These are phyloP conservation scores for Penicillium sp. DNA, from an alignment of 2,329 filamentous ascomycete genomes.

Conservation along the genomic window DNA sequence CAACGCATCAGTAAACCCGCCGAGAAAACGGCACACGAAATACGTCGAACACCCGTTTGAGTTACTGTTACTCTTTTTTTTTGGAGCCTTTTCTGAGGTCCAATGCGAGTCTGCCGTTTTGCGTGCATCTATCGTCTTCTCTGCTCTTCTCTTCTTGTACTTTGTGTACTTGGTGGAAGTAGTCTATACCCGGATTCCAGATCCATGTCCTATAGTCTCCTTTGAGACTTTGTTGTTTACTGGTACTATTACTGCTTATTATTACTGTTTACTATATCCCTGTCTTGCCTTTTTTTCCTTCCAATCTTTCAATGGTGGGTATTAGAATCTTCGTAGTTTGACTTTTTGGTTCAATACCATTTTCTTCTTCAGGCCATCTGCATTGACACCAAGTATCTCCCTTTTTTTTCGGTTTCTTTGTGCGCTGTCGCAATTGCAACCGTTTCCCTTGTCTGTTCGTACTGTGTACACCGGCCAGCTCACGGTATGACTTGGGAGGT, in stretches of 20 bases:
- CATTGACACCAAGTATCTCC: conserved; percentile 7
- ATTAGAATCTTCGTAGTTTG: conserved; percentile 2
- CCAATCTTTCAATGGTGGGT: conserved; percentile 2
- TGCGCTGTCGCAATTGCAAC: conserved; percentile 21
- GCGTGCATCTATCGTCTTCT: not conserved
- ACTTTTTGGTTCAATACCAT: not conserved
- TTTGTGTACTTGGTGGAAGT: not conserved
- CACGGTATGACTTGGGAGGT: conserved; percentile 14
- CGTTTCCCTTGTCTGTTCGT: not conserved
- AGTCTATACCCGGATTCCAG: not conserved
- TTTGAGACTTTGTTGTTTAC: not conserved
- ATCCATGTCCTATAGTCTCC: not conserved
- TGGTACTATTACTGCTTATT: not conserved
- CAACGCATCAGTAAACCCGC: conserved; percentile 68
- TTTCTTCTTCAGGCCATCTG: conserved; percentile 15
- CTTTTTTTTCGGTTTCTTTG: conserved; percentile 2
- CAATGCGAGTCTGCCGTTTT: not conserved
- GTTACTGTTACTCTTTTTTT: not conserved
- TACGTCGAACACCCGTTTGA: not conserved
- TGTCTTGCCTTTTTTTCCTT: not conserved
- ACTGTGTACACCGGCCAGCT: conserved; percentile 14
- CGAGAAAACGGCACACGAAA: conserved; percentile 10
- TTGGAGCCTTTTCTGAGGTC: not conserved
- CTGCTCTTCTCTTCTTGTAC: not conserved
- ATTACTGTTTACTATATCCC: not conserved